Evolutionary conservation across 176 grass and related monocot species (phyloP).

Genomic region (Typha latifolia): DNA sequence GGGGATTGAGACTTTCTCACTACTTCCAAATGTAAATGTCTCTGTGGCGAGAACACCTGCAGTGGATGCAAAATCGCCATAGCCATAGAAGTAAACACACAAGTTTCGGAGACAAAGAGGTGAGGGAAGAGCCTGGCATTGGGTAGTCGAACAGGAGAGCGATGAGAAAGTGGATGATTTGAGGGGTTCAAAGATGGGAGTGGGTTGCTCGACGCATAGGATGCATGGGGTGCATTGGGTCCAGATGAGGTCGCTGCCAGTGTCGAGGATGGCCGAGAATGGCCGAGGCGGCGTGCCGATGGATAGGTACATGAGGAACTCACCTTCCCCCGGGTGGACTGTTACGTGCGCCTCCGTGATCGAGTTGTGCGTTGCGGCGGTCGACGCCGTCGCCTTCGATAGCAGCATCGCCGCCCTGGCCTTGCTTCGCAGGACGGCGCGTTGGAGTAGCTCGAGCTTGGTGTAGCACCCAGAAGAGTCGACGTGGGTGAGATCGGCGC

Average conservation of each 20-base stretch:
- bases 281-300: conserved; percentile 57
- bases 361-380: conserved; percentile 4
- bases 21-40: conserved; percentile 39
- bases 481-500: conserved; percentile 37
- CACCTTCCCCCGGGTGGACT: conserved; percentile 38
- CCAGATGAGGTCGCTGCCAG: conserved; percentile 72
- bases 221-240: conserved; percentile 64
- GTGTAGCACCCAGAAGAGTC: conserved; percentile 30
- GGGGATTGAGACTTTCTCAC: conserved; percentile 8
- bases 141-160: conserved; percentile 27
- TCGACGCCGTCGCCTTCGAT: conserved; percentile 22
- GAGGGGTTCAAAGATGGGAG: conserved; percentile 32
- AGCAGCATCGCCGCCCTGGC: conserved; percentile 30
- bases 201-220: conserved; percentile 50
- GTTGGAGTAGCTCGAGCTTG: conserved; percentile 30
- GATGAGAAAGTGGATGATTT: conserved; percentile 27
- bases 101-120: conserved; percentile 35
- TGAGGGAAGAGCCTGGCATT: conserved; percentile 33
- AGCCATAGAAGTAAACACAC: conserved; percentile 55
- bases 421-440: conserved; percentile 40
- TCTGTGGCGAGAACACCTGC: conserved; percentile 38
- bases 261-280: conserved; percentile 59
- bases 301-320: conserved; percentile 62
- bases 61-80: conserved; percentile 43
- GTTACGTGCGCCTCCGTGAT: conserved; percentile 26